Base-by-base conservation (phyloP, 257 asterid genomes). In the Gentiana macrophylla region DNA sequence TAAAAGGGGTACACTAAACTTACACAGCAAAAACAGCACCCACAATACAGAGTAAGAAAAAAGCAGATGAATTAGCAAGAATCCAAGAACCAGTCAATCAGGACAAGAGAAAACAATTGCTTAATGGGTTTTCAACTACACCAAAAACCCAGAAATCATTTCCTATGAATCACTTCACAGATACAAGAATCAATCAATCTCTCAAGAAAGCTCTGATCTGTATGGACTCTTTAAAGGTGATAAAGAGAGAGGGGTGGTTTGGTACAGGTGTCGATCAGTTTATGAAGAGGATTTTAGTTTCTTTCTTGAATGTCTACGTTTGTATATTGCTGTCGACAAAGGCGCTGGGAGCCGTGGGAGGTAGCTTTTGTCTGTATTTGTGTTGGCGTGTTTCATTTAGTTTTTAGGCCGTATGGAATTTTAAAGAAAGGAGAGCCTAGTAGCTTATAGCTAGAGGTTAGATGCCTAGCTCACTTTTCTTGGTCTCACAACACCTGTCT, bases 371-470 rank as follows among this genome's bases (percentile, higher is more conserved):
- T 73, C 72, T 70, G 62, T 48, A 55, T 61, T 41, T 56, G 73
- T 52, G 73, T 66, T 63, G 77, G 76, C 65, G 84, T 78, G 78
- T 53, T 73, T 71, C 66, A 63, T 69, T 72, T 65, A 71, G 78
- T 70, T 56, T 41, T 67, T 72, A 66, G 66, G 52, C 37, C 24
- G 52, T 76, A 77, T 82, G 85, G 96, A 84, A 82, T 86, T 82
- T 82, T 77, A 75, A 83, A 72, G 84, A 24, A 76, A 79, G 78
- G 74, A 75, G 84, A 71, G 90, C 84, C 84, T 24, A 24, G 24
- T 24, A 24, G 24, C 24, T 24, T 24, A 24, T 24, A 24, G 24
- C 24, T 24, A 24, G 24, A 24, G 24, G 24, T 24, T 24, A 24
- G 24, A 24, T 24, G 24, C 24, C 24, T 24, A 24, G 24, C 79